These are phyloP conservation scores for Populus ilicifolia DNA, from an alignment of 345 rosid species.

Conservation along the genomic window DNA sequence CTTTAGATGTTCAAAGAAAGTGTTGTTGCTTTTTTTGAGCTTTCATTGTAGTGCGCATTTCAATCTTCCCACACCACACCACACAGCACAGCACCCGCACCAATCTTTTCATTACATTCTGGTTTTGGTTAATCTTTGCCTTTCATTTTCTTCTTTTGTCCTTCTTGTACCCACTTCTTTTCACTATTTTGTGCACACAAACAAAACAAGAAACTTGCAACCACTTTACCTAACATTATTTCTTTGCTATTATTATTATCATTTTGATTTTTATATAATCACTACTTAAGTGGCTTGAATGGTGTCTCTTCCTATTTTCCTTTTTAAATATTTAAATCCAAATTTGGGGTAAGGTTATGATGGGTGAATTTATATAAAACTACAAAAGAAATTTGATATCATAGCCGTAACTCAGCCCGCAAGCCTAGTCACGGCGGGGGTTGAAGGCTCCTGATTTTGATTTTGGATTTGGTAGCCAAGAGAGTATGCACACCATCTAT, in stretches of 20 bases:
- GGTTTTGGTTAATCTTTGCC: neutral
- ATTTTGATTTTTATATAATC: neutral
- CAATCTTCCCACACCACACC: constrained; percentile 1
- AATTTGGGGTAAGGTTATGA: neutral
- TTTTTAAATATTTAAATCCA: neutral
- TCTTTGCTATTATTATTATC: neutral
- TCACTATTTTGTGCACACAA: neutral
- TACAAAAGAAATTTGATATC: too few relatives aligned
- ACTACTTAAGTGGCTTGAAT: neutral
- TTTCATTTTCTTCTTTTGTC: neutral
- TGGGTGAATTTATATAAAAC: neutral
- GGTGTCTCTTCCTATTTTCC: neutral
- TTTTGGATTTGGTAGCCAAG: too few relatives aligned
- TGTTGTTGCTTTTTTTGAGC: constrained; percentile 10
- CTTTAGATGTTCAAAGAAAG: constrained; percentile 4
- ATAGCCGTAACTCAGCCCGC: too few relatives aligned
- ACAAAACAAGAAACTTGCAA: constrained; percentile 15
- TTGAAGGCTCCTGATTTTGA: too few relatives aligned
- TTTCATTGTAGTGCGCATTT: constrained; percentile 34
- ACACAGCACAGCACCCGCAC: constrained; percentile 2
- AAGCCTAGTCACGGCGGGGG: too few relatives aligned
- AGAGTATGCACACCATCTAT: too few relatives aligned
- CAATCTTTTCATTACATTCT: constrained; percentile 3
- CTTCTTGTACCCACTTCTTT: neutral
- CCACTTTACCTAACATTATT: constrained; percentile 13